These are phyloP conservation scores for Hericium erinaceus DNA, from an alignment of 768 basidiomycete genomes.

Conservation along the genomic window DNA sequence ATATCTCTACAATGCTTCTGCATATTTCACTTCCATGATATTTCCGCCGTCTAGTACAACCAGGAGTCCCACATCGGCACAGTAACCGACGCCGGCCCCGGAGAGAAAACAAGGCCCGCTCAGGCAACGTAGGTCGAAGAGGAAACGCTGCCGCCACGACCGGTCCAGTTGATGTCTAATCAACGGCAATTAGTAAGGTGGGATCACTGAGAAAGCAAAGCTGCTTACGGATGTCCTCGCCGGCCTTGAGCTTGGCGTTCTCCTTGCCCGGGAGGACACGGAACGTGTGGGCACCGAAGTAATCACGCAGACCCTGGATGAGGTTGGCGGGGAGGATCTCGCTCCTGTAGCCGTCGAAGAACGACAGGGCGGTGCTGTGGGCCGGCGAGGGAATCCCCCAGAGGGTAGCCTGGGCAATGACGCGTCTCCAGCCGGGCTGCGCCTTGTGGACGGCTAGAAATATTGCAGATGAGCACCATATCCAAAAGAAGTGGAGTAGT, in stretches of 20 bases:
- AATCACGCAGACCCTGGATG: conserved; percentile 96
- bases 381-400: conserved; percentile 98
- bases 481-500: background rate
- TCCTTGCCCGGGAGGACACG: conserved; percentile 87
- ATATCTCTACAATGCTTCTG: background rate
- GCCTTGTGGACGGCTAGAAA: conserved; percentile 76
- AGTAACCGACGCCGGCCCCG: background rate
- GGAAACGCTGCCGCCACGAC: conserved; percentile 91
- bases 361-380: conserved; percentile 95
- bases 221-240: conserved; percentile 80
- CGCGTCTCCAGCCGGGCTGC: conserved; percentile 96
- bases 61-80: background rate
- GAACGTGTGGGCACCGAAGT: conserved; percentile 99
- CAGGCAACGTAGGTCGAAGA: conserved; percentile 76
- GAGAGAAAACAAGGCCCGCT: conserved; percentile 8
- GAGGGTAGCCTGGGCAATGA: conserved; percentile 90
- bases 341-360: conserved; percentile 98
- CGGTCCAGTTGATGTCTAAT: conserved; percentile 96
- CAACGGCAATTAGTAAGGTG: background rate
- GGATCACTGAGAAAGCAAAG: background rate
- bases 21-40: background rate
- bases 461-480: conserved; percentile 2
- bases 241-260: conserved; percentile 69
- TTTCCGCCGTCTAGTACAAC: background rate
- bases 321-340: conserved; percentile 91